These are phyloP conservation scores for Aspergillus sp. DNA, from an alignment of 2,329 filamentous ascomycete species.

Conservation along the genomic window DNA sequence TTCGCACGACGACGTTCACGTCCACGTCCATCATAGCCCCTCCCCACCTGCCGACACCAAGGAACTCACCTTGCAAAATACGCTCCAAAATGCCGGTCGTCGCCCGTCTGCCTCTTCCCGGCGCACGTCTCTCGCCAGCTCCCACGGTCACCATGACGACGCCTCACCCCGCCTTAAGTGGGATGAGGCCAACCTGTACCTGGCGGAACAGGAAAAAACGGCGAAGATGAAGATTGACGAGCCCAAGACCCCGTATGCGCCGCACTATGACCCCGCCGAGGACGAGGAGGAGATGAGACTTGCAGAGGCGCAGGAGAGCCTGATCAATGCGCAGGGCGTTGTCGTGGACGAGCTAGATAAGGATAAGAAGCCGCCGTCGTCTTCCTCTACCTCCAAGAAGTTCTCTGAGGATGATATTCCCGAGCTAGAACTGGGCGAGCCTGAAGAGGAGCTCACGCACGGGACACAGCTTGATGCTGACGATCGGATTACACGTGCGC, in stretches of 20 bases:
- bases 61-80: conserved; percentile 92
- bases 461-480: conserved; percentile 29
- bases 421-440: conserved; percentile 86
- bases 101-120: conserved; percentile 73
- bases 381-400: conserved; percentile 39
- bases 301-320: conserved; percentile 31
- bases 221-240: conserved; percentile 99
- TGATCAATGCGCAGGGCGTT: conserved; percentile 69
- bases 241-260: conserved; percentile 95
- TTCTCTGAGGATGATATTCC: conserved; percentile 77
- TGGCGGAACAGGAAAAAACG: conserved; percentile 93
- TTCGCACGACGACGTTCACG: conserved; percentile 35
- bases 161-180: conserved; percentile 82
- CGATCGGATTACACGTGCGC: conserved; percentile 45
- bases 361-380: conserved; percentile 36
- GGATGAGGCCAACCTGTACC: conserved; percentile 97
- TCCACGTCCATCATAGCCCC: conserved; percentile 22
- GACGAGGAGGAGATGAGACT: conserved; percentile 68
- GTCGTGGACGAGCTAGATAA: conserved; percentile 66
- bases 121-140: conserved; percentile 62
- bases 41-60: conserved; percentile 61
- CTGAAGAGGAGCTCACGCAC: conserved; percentile 67
- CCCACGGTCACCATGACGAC: conserved; percentile 55
- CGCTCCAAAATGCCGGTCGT: conserved; percentile 87
- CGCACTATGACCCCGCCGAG: conserved; percentile 84